Percentiles rank a stretch among this genome's conserved stretches.
Conservation (phyloP, 1,284 basidiomycete species). For the Leccinum solheimii region DNA sequence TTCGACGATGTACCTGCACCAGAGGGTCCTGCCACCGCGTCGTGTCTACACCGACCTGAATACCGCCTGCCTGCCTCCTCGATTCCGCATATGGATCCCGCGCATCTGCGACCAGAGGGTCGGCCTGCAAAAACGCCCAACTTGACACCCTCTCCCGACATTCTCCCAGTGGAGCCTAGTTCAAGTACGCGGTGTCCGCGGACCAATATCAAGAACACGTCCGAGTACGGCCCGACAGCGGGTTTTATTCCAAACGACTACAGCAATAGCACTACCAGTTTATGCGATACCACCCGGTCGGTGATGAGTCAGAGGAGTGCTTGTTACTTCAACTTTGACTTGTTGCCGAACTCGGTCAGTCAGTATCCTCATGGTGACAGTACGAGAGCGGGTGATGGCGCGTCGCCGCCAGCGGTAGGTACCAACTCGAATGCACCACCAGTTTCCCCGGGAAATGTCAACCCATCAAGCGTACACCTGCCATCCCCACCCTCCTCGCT, state of each 20-base stretch:
- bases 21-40: conserved; percentile 53
- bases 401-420: not conserved
- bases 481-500: conserved; percentile 10
- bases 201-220: not conserved
- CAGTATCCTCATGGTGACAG: not conserved
- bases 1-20: conserved; percentile 57
- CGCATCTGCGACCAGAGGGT: conserved; percentile 16
- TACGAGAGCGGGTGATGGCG: not conserved
- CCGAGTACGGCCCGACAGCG: conserved; percentile 30
- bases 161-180: conserved; percentile 2
- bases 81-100: conserved; percentile 30
- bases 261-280: conserved; percentile 9
- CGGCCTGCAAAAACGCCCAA: not conserved
- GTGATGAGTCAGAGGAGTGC: conserved; percentile 19
- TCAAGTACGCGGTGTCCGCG: conserved; percentile 4
- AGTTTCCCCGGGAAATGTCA: not conserved
- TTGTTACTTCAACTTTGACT: conserved; percentile 31
- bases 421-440: not conserved
- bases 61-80: conserved; percentile 26
- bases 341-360: conserved; percentile 16
- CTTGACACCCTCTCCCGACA: not conserved
- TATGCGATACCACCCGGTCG: conserved; percentile 9
- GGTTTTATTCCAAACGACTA: conserved; percentile 29
- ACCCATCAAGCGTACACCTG: not conserved
- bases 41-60: conserved; percentile 33